Evolutionary conservation across 495 filamentous ascomycete species (phyloP), one percentile per base, ranked within the genome.

Genomic region (Penicillium parvum): DNA sequence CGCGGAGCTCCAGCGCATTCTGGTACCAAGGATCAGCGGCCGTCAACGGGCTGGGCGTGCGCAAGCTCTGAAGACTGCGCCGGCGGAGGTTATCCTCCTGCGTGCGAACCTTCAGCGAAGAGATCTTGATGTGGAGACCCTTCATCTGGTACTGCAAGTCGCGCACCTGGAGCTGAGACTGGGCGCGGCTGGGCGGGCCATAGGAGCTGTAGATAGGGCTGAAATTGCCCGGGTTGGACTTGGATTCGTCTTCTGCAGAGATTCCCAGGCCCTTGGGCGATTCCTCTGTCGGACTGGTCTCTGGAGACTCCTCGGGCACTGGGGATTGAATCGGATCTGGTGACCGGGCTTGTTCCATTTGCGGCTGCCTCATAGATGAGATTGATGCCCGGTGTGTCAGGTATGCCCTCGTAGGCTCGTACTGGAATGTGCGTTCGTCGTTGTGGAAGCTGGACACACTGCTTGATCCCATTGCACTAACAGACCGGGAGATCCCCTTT

Each of bases 81-180:
- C 92, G 77, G 48, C 86, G 84, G 48, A 95, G 63, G 46, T 76
- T 86, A 52, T 96, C 92, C 46, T 86, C 86, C 35, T 86, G 79
- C 4, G 85, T 84, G 58, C 90, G 85, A 50, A 90, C 79, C 45
- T 90, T 82, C 22, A 98, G 65, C 8, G 74, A 84, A 3, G 90
- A 95, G 15, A 98, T 87, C 51, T 89, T 87, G 37, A 91, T 92
- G 53, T 91, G 89, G 17, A 98, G 70, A 49, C 90, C 90, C 50
- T 90, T 83, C 85, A 97, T 92, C 67, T 98, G 90, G 49, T 90
- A 85, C 38, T 86, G 85, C 11, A 97, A 72, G 56, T 88, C 86
- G 17, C 85, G 78, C 65, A 95, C 88, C 53, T 90, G 86, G 18
- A 77, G 69, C 22, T 81, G 77, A 8, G 68, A 72, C 39, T 73